Evolutionary conservation across 139 green algal genomes (phyloP).

Genomic region (Haematococcus lacustris): DNA sequence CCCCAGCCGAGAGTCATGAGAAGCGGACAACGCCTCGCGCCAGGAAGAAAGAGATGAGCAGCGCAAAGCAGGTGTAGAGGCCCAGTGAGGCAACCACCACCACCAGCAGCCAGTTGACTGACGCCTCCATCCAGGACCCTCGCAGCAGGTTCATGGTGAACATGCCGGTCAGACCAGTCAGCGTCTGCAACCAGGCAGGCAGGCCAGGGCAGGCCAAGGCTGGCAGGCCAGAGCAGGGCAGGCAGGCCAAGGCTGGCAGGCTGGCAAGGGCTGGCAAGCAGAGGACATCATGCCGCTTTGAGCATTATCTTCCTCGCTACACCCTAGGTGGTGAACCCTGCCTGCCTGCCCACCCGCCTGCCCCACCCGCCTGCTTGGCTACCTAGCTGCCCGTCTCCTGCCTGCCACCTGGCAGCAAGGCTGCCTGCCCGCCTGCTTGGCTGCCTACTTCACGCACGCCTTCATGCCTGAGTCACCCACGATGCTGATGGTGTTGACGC

Average conservation of each 20-base stretch:
- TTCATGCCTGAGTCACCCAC: neutral
- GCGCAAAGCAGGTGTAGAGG: neutral
- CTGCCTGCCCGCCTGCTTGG: neutral
- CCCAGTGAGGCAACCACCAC: neutral
- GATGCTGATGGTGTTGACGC: conserved; percentile 9
- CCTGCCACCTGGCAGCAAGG: neutral
- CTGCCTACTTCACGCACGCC: neutral
- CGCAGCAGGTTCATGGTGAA: conserved; percentile 86
- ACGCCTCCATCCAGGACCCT: neutral
- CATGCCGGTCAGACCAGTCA: conserved; percentile 57
- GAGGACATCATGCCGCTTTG: too few species aligned
- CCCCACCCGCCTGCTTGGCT: neutral
- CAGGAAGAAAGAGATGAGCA: neutral
- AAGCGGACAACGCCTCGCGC: neutral
- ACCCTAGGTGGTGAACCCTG: too few species aligned
- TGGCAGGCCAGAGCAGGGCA: neutral
- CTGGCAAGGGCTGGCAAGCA: too few species aligned
- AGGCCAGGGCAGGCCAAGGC: neutral
- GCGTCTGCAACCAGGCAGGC: conserved; percentile 21
- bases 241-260: neutral
- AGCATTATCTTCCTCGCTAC: too few species aligned
- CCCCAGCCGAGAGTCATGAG: neutral
- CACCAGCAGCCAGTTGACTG: too few species aligned
- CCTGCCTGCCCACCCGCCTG: too few species aligned
- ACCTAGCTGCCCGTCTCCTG: neutral